phyloP scores from a whole-genome alignment of 2,329 filamentous ascomycete species.

The Claviceps fusiformis region DNA sequence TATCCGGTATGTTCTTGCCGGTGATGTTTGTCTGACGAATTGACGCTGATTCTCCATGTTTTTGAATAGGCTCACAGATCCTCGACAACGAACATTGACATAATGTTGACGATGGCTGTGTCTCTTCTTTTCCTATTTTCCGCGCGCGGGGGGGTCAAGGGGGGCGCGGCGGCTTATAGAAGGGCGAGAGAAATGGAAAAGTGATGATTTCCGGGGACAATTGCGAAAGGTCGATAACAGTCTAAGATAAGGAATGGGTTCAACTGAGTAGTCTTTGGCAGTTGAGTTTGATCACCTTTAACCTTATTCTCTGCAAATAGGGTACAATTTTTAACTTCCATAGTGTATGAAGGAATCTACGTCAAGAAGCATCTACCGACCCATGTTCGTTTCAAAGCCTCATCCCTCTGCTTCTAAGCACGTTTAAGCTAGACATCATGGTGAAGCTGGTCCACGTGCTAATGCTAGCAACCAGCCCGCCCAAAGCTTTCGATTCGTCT shows the following conservation, averaged over 20 bases:
- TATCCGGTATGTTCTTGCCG: slow-evolving; percentile 41
- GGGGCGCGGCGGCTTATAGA: no score
- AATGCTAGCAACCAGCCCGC: slow-evolving; percentile 47
- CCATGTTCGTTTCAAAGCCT: slow-evolving; percentile 43
- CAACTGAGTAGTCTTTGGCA: neutral
- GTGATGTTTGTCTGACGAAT: neutral
- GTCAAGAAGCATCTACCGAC: neutral
- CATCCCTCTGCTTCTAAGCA: slow-evolving; percentile 76
- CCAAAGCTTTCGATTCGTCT: slow-evolving; percentile 51
- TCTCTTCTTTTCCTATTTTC: neutral
- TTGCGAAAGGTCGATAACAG: neutral
- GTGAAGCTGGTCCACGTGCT: slow-evolving; percentile 76
- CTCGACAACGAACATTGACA: slow-evolving; percentile 38
- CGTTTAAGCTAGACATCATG: slow-evolving; percentile 60
- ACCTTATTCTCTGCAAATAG: neutral
- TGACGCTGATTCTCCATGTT: neutral
- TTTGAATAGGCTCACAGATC: slow-evolving; percentile 38
- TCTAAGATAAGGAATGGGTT: neutral
- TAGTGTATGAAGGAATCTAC: neutral
- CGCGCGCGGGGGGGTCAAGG: no score
- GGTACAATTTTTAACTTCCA: neutral
- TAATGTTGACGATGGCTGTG: neutral
- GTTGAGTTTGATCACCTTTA: no score
- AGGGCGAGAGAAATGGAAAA: neutral
- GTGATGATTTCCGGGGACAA: neutral